These are phyloP conservation scores for Alternaria metachromatica DNA, from an alignment of 2,329 filamentous ascomycete species.

Conservation along the genomic window DNA sequence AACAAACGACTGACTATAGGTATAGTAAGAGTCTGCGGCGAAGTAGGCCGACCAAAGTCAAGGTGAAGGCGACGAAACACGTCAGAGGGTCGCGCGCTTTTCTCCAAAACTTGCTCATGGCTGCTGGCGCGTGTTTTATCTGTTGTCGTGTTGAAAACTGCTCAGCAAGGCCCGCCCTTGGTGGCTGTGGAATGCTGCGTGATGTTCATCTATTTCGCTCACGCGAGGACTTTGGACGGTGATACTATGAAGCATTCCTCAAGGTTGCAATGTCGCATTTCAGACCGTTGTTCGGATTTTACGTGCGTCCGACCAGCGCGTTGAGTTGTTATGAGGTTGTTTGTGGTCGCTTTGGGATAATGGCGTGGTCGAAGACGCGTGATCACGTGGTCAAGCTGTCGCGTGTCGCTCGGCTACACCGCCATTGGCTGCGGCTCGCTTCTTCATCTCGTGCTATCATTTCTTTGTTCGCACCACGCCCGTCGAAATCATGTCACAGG, in stretches of 20 bases:
- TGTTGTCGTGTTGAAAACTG: neutral
- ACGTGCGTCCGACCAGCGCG: neutral
- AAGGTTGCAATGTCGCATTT: neutral
- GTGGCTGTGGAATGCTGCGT: neutral
- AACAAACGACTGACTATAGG: neutral
- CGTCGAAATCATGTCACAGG: neutral
- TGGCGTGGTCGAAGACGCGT: neutral
- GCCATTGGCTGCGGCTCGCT: neutral
- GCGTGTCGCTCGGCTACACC: neutral
- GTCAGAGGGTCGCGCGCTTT: neutral
- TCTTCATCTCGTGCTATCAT: neutral
- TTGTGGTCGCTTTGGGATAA: neutral
- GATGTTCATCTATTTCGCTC: neutral
- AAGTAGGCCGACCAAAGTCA: neutral
- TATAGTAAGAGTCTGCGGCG: neutral
- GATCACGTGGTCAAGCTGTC: neutral
- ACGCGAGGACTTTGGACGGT: neutral
- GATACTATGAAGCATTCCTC: neutral
- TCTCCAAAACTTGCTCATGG: neutral
- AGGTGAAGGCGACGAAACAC: neutral
- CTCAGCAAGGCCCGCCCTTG: neutral
- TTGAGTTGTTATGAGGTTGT: neutral
- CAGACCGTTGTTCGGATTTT: no score
- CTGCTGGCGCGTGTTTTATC: accelerated
- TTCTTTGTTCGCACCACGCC: no score